phyloP scores from a whole-genome alignment of 768 basidiomycete species.

The Amanita pallidorosea region DNA sequence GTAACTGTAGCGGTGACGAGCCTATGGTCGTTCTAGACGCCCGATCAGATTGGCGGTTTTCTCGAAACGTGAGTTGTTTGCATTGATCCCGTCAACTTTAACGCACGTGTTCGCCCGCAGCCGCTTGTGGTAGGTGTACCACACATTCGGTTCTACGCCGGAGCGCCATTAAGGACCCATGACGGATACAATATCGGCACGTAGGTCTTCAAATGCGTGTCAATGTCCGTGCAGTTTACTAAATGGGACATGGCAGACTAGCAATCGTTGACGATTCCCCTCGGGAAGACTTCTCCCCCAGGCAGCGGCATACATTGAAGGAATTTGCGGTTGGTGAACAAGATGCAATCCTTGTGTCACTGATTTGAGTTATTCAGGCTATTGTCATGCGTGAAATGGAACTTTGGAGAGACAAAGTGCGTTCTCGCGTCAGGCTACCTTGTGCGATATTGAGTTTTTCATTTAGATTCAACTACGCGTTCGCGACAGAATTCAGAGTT shows the following conservation, averaged over 20 bases:
- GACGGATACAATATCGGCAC: slow-evolving; percentile 89
- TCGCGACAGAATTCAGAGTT: slow-evolving; percentile 84
- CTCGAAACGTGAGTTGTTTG: slow-evolving; percentile 46
- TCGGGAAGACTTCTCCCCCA: slow-evolving; percentile 74
- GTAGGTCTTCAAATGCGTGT: slow-evolving; percentile 24
- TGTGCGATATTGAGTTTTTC: neutral
- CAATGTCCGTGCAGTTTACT: neutral
- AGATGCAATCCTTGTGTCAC: neutral
- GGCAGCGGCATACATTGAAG: slow-evolving; percentile 85
- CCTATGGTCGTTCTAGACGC: slow-evolving; percentile 82
- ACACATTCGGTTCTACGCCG: slow-evolving; percentile 81
- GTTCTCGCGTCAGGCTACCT: slow-evolving; percentile 1
- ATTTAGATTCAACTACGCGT: slow-evolving; percentile 77
- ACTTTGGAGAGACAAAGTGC: slow-evolving; percentile 86
- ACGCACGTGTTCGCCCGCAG: slow-evolving; percentile 22
- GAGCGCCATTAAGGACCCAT: slow-evolving; percentile 78
- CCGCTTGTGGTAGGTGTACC: slow-evolving; percentile 62
- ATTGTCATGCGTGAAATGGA: slow-evolving; percentile 95
- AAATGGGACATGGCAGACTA: slow-evolving; percentile 31
- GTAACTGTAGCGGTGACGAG: slow-evolving; percentile 51
- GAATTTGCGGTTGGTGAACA: slow-evolving; percentile 62
- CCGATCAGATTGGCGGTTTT: slow-evolving; percentile 78
- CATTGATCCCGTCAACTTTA: neutral
- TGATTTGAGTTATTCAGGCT: slow-evolving; percentile 27
- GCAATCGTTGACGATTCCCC: slow-evolving; percentile 81